phyloP scores from a whole-genome alignment of 352 stramenopile species.

The Salisapilia sapeloensis region DNA sequence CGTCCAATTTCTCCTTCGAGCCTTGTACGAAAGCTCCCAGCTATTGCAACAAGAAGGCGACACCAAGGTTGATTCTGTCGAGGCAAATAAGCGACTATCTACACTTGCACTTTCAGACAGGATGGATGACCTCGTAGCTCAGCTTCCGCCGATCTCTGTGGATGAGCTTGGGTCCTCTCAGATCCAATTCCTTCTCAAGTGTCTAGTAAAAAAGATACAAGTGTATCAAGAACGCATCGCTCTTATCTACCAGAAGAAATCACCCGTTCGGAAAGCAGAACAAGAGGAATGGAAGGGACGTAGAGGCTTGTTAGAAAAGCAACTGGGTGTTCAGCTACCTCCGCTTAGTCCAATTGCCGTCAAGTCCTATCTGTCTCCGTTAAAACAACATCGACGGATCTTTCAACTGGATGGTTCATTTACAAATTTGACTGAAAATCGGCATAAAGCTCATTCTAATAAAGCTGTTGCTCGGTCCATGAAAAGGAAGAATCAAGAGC shows the following conservation, averaged over 20 bases:
- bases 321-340: constrained; percentile 37
- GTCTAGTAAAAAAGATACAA: too few relatives aligned
- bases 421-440: constrained; percentile 1
- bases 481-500: constrained; percentile 2
- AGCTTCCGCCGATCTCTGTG: constrained; percentile 9
- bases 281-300: neutral
- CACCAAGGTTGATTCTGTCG: constrained; percentile 1
- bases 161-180: constrained; percentile 34
- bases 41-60: constrained; percentile 2
- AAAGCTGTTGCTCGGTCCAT: neutral
- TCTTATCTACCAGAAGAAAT: constrained; percentile 10
- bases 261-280: neutral
- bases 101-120: constrained; percentile 10
- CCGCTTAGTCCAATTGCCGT: constrained; percentile 9
- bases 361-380: constrained; percentile 8
- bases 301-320: constrained; percentile 18
- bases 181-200: constrained; percentile 36
- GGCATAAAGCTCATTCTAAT: neutral
- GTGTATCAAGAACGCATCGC: constrained; percentile 35
- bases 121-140: constrained; percentile 16
- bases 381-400: constrained; percentile 26
- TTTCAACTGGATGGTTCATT: constrained; percentile 8
- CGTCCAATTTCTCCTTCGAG: constrained; percentile 33
- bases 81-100: neutral
- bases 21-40: constrained; percentile 13